Conservation (phyloP, 495 filamentous ascomycete species). For the Hypoxylon crocopeplum region DNA sequence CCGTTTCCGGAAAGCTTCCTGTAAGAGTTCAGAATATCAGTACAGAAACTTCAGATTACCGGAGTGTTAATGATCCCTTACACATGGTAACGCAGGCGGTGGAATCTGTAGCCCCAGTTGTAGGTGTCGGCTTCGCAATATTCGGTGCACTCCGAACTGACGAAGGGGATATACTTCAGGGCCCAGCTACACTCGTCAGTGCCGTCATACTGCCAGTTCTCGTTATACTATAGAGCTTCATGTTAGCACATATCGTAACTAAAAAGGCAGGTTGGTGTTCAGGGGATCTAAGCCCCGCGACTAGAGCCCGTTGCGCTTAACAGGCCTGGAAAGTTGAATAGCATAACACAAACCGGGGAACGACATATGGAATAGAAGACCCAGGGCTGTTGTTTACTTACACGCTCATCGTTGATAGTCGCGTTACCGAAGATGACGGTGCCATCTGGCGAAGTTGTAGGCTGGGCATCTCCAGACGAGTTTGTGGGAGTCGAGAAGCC, state of each 20-base stretch:
- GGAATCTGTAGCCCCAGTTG: conserved; percentile 7
- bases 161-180: background rate
- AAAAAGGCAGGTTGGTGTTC: too few species aligned
- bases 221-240: background rate
- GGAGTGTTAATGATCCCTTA: background rate
- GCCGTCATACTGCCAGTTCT: conserved; percentile 11
- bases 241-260: background rate
- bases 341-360: too few species aligned
- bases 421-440: conserved; percentile 1
- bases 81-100: conserved; percentile 26
- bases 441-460: conserved; percentile 1
- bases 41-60: background rate
- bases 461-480: background rate
- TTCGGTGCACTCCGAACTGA: conserved; percentile 30
- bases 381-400: background rate
- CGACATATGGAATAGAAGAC: too few species aligned
- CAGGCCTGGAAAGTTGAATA: too few species aligned
- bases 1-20: conserved; percentile 24
- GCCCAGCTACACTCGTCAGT: conserved; percentile 2
- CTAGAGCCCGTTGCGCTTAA: too few species aligned
- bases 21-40: background rate
- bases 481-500: background rate
- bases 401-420: background rate
- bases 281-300: too few species aligned
- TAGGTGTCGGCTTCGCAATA: conserved; percentile 25